Base-by-base conservation (phyloP, 192 early-diverging fungal species). In the Entomortierella parvispora region DNA sequence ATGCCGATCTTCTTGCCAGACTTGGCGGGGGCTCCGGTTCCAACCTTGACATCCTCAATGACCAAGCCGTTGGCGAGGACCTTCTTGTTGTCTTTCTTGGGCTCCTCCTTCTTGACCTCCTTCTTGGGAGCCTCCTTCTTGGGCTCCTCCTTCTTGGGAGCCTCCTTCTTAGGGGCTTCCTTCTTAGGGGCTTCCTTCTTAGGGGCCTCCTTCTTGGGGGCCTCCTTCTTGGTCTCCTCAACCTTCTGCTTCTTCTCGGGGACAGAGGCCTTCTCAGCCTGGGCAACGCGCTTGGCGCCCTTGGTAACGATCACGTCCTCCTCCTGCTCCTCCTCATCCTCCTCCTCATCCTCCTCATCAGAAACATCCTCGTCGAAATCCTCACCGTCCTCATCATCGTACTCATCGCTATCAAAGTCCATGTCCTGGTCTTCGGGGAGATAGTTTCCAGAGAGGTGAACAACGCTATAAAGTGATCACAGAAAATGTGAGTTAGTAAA, bases 401-500 rank as follows among this genome's bases (percentile, higher is more conserved):
- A 82, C 23, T 83, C 80, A 31, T 84, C 81, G 20, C 53, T 53
- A 40, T 71, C 80, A 62, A 64, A 81, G 51, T 70, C 80, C 69
- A 85, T 82, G 32, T 43, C 70, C 20, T 86, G 84, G 23, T 77
- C 79, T 25, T 87, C 86, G 58, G 85, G 83, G 25, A 90, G 50
- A 69, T 92, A 88, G 86, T 91, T 91, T 46, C 92, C 93, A 69
- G 89, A 89, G 62, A 94, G 69, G 64, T 94, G 85, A 23, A 94
- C 69, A 44, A 83, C n/a, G 58, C 84, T 85, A 23, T 48, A 29
- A 37, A 1, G 23, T 11, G 26, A 5, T 20, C 28, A 45, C 8
- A 44, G 11, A 51, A n/a, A 11, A 40, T 62, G 40, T 34, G 29
- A 51, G 43, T 63, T 15, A 44, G 22, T 7, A 25, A 50, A n/a